Evolutionary conservation across 805 yeast genomes (phyloP), one percentile per base, ranked within the genome.

Genomic region (Kodamaea nitidulidarum): DNA sequence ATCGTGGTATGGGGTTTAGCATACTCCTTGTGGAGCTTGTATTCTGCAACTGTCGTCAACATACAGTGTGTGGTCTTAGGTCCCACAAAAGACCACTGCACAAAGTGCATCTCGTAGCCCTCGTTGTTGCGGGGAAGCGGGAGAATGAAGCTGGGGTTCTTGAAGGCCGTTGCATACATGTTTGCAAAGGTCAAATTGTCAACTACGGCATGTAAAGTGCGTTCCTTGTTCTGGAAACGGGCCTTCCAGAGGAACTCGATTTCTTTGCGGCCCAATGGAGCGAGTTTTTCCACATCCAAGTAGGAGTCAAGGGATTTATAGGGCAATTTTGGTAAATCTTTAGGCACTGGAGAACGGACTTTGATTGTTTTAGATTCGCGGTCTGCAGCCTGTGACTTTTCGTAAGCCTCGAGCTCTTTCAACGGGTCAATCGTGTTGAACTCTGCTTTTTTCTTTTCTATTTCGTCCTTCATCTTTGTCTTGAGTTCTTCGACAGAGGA

Each of bases 1-100:
- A 93, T 68, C 0, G 96, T 86, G 0, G 97, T 88, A 60, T 93
- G 98, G 1, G 98, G 98, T 56, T 87, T 82, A 7, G 98, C 96
- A 61, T 72, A 93, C 56, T 91, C 97, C 40, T 77, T 78, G 55
- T 91, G 96, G 20, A 88, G 72, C 60, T 91, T 88, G 63, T 79
- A 93, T 62, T 93, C 98, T 1, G 93, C 90, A 47, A 93, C 72
- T 0, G 96, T 80, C 2, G 98, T 93, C 51, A 93, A 70, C 75
- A 93, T 74, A 56, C 95, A 87, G 63, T 93, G 96, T 1, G 86
- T 71, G 2, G 97, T 90, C 30, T 78, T 51, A 11, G 85, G 81
- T 1, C 91, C 95, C 10, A 84, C 90, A 58, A 88, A 86, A 14
- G 79, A 72, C 98, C 98, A 93, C 64, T 93, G 98, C 15, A 90